phyloP scores from a whole-genome alignment of 306 rosid genomes.

The Cucumis hystrix region DNA sequence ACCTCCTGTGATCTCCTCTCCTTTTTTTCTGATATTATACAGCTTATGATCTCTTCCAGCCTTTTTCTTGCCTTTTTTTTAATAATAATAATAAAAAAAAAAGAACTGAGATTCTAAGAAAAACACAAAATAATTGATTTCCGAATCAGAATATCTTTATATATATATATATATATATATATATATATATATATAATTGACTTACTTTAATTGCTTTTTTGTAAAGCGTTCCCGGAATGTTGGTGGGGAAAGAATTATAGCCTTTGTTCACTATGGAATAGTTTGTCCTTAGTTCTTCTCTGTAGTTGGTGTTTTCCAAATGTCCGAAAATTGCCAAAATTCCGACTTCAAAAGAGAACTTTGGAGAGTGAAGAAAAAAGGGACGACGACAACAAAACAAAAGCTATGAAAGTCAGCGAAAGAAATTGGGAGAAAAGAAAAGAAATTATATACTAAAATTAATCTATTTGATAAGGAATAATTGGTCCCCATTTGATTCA shows the following conservation, averaged over 20 bases:
- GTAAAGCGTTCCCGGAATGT: slow-evolving; percentile 61
- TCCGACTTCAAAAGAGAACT: slow-evolving; percentile 82
- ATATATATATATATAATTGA: neutral
- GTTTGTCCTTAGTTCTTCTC: slow-evolving; percentile 49
- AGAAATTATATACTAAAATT: neutral
- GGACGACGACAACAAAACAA: neutral
- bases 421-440: neutral
- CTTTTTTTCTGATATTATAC: slow-evolving; percentile 51
- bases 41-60: slow-evolving; percentile 40
- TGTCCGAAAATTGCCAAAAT: slow-evolving; percentile 48
- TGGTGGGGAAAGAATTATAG: slow-evolving; percentile 69
- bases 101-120: neutral
- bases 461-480: neutral
- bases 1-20: slow-evolving; percentile 46
- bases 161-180: neutral
- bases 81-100: neutral
- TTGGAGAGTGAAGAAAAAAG: slow-evolving; percentile 13
- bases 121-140: neutral
- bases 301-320: slow-evolving; percentile 40
- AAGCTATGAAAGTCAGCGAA: neutral
- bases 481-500: slow-evolving; percentile 7
- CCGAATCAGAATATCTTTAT: neutral
- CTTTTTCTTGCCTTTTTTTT: slow-evolving; percentile 52
- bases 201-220: slow-evolving; percentile 54
- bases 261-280: slow-evolving; percentile 51